These are phyloP conservation scores for Aspergillus floridensis DNA, from an alignment of 2,329 filamentous ascomycete species.

Conservation along the genomic window DNA sequence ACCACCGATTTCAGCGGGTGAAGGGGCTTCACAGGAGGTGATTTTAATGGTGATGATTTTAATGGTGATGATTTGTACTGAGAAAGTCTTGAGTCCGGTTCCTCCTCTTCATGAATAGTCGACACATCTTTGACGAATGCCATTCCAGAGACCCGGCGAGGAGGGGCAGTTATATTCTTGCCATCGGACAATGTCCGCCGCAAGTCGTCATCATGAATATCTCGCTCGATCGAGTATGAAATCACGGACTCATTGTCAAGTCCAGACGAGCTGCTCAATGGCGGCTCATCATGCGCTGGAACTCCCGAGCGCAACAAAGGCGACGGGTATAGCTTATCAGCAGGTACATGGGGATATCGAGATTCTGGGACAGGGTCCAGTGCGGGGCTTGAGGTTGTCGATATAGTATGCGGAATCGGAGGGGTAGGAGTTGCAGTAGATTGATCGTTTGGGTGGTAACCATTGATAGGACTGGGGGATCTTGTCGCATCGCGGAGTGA, in stretches of 20 bases:
- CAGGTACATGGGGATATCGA: slow-evolving; percentile 16
- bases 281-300: slow-evolving; percentile 8
- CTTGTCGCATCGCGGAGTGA: slow-evolving; percentile 28
- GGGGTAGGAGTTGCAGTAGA: slow-evolving; percentile 36
- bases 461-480: slow-evolving; percentile 16
- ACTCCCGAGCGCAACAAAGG: slow-evolving; percentile 22
- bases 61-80: slow-evolving; percentile 3
- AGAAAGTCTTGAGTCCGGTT: slow-evolving; percentile 14
- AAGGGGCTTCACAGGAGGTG: neutral
- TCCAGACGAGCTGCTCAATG: slow-evolving; percentile 19
- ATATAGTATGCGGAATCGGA: slow-evolving; percentile 33
- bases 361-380: slow-evolving; percentile 23
- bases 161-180: slow-evolving; percentile 36
- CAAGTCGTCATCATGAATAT: slow-evolving; percentile 36
- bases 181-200: slow-evolving; percentile 34
- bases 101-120: slow-evolving; percentile 32
- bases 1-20: neutral
- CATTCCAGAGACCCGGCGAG: slow-evolving; percentile 35
- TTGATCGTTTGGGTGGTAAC: slow-evolving; percentile 7
- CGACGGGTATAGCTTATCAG: slow-evolving; percentile 30
- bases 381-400: slow-evolving; percentile 31
- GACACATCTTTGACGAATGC: slow-evolving; percentile 24
- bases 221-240: slow-evolving; percentile 37
- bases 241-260: slow-evolving; percentile 35
- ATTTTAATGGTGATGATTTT: slow-evolving; percentile 1